Conservation (phyloP, 768 basidiomycete genomes). For the Clitopilus hobsonii region DNA sequence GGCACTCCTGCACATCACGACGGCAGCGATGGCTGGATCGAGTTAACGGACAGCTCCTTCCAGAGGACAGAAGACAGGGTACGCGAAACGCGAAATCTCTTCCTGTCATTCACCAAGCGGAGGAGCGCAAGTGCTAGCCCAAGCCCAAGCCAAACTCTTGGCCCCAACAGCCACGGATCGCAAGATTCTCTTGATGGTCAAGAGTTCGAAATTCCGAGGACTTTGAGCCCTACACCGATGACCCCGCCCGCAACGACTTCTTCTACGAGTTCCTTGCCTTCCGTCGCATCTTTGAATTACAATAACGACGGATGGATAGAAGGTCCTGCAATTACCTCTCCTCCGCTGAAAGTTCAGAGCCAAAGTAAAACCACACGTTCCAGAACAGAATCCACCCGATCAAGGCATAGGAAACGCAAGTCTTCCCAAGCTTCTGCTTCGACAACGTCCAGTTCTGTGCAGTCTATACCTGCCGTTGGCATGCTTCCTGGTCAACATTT, state of each 20-base stretch:
- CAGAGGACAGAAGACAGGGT: constrained; percentile 25
- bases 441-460: not conserved
- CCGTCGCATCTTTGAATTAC: constrained; percentile 20
- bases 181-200: constrained; percentile 4
- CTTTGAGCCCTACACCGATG: constrained; percentile 1
- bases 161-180: not conserved
- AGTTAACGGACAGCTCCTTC: constrained; percentile 19
- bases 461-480: constrained; percentile 7
- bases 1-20: constrained; percentile 30
- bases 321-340: constrained; percentile 13
- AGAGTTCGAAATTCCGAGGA: constrained; percentile 7
- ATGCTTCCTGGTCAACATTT: constrained; percentile 6
- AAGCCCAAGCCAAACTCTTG: constrained; percentile 16
- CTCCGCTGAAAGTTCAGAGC: constrained; percentile 4
- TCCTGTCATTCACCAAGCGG: constrained; percentile 34
- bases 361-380: constrained; percentile 3
- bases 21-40: constrained; percentile 43
- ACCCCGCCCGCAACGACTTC: constrained; percentile 10
- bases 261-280: constrained; percentile 20
- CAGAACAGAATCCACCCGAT: constrained; percentile 10
- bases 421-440: constrained; percentile 14
- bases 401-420: constrained; percentile 13
- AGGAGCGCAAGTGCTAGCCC: constrained; percentile 33
- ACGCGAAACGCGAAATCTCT: constrained; percentile 36
- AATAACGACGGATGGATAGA: constrained; percentile 38